Conservation (phyloP, 805 yeast species). For the Pichia eremophila region DNA sequence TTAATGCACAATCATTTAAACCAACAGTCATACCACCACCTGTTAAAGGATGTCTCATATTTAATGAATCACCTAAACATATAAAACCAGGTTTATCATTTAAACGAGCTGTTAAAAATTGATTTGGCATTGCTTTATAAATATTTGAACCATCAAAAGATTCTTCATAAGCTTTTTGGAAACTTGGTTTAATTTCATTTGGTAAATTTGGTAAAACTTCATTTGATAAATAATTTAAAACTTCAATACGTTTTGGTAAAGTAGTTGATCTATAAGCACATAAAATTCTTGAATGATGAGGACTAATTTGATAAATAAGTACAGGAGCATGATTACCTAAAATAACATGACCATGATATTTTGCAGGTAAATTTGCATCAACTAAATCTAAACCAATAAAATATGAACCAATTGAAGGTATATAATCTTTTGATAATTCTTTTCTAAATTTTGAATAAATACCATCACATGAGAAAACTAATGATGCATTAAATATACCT, state of each 20-base stretch:
- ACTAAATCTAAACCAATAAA: slow-evolving; percentile 76
- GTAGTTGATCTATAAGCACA: slow-evolving; percentile 74
- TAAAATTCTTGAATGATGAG: slow-evolving; percentile 74
- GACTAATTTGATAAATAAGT: slow-evolving; percentile 77
- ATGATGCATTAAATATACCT: slow-evolving; percentile 42
- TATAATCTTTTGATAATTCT: slow-evolving; percentile 48
- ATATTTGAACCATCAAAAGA: slow-evolving; percentile 31
- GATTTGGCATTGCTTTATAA: slow-evolving; percentile 87
- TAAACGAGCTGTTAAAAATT: slow-evolving; percentile 69
- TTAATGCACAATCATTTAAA: slow-evolving; percentile 67
- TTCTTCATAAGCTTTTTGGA: slow-evolving; percentile 46
- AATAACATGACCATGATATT: slow-evolving; percentile 81
- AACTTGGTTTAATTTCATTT: slow-evolving; percentile 51
- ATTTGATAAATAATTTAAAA: slow-evolving; percentile 47
- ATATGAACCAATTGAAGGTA: slow-evolving; percentile 68
- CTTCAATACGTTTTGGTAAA: slow-evolving; percentile 55
- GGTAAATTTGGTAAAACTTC: slow-evolving; percentile 69
- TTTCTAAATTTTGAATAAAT: slow-evolving; percentile 88
- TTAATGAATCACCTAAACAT: slow-evolving; percentile 85
- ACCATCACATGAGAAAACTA: slow-evolving; percentile 85
- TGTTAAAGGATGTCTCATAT: slow-evolving; percentile 96
- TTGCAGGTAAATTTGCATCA: slow-evolving; percentile 67
- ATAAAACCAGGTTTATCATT: slow-evolving; percentile 69
- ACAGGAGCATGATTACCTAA: slow-evolving; percentile 83
- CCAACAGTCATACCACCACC: slow-evolving; percentile 99